Percentiles rank a stretch among this genome's conserved stretches.
phyloP scores from a whole-genome alignment of 2,329 filamentous ascomycete genomes.

The Neopestalotiopsis sp. region DNA sequence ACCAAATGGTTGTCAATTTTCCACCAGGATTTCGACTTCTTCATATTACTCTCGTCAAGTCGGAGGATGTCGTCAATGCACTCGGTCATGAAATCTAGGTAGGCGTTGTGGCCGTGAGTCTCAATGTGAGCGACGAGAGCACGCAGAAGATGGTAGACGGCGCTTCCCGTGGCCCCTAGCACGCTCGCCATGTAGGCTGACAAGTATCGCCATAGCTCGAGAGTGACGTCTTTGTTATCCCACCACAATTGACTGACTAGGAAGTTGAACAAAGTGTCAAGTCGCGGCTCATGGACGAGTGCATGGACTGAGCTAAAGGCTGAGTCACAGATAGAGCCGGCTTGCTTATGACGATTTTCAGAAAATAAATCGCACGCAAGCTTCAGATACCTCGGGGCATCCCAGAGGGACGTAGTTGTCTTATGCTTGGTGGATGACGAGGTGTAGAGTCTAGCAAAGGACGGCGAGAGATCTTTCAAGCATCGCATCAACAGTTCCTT shows the following conservation, averaged over 20 bases:
- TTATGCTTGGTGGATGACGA: background rate
- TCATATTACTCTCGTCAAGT: background rate
- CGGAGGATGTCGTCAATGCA: slow-evolving; percentile 14
- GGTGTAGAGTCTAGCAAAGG: background rate
- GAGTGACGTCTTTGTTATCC: slow-evolving; percentile 12
- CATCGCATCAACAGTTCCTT: slow-evolving; percentile 11
- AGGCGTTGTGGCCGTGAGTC: slow-evolving; percentile 1
- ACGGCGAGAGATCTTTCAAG: slow-evolving; percentile 1
- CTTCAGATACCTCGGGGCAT: slow-evolving; percentile 7
- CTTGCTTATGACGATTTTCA: slow-evolving; percentile 13
- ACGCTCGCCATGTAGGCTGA: slow-evolving; percentile 15
- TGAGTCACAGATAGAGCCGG: slow-evolving; percentile 11
- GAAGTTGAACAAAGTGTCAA: slow-evolving; percentile 17
- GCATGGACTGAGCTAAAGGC: slow-evolving; percentile 8
- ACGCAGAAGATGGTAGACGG: slow-evolving; percentile 6
- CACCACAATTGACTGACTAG: slow-evolving; percentile 16
- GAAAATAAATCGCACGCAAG: slow-evolving; percentile 13
- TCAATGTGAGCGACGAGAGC: slow-evolving; percentile 4
- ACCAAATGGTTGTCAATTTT: slow-evolving; percentile 4
- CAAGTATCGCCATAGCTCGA: slow-evolving; percentile 16
- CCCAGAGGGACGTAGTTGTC: background rate
- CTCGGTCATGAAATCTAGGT: slow-evolving; percentile 14
- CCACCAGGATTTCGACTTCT: background rate
- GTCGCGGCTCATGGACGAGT: slow-evolving; percentile 3
- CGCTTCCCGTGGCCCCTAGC: background rate